Conservation (phyloP, 1,139 yeast genomes). For the Zygosaccharomyces sapae region DNA sequence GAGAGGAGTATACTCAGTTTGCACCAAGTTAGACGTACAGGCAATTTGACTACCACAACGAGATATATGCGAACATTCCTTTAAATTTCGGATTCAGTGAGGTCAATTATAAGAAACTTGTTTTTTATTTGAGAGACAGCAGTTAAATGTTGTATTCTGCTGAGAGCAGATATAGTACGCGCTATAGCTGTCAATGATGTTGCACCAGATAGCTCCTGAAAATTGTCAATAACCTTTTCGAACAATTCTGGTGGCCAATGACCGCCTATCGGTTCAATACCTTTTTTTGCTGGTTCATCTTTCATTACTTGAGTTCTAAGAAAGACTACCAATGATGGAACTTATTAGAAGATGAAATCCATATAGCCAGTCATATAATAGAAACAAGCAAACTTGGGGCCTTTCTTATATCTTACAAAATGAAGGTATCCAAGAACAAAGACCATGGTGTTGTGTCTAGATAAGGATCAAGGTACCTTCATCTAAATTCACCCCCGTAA, state of each 20-base stretch:
- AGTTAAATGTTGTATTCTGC: no score
- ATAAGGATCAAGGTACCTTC: no score
- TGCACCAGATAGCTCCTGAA: neutral
- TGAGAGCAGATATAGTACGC: neutral
- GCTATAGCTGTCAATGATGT: neutral
- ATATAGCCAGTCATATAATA: neutral
- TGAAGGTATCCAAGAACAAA: no score
- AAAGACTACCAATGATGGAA: neutral
- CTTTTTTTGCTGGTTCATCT: neutral
- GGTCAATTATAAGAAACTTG: no score
- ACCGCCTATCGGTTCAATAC: neutral
- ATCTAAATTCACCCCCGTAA: no score
- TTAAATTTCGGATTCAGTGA: neutral
- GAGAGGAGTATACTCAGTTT: neutral
- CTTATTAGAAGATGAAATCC: neutral
- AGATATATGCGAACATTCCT: neutral
- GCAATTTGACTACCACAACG: neutral
- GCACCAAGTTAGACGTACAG: neutral
- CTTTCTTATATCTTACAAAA: no score
- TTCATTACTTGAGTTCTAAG: neutral
- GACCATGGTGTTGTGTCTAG: no score
- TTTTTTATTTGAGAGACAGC: no score
- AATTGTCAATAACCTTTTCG: neutral
- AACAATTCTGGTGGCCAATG: constrained; percentile 3
- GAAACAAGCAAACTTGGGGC: neutral